Evolutionary conservation across 805 yeast genomes (phyloP).

Genomic region (Brettanomyces custersianus): DNA sequence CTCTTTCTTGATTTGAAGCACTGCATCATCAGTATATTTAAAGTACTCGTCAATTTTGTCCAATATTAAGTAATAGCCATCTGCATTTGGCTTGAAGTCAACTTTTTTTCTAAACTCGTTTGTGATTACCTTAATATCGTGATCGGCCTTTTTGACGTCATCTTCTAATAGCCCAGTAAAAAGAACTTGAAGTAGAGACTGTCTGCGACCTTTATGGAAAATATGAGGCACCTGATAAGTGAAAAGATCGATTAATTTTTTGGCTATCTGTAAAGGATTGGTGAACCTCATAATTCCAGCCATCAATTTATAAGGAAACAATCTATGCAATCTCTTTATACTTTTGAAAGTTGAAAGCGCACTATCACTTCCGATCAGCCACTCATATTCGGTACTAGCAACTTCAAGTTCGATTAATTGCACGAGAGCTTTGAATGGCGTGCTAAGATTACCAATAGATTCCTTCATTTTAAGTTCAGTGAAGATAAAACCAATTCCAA

Average conservation of each 20-base stretch:
- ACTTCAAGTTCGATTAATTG: conserved; percentile 79
- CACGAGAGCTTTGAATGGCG: conserved; percentile 57
- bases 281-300: conserved; percentile 73
- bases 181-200: conserved; percentile 63
- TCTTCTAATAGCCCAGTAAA: conserved; percentile 68
- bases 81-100: neutral
- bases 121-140: conserved; percentile 39
- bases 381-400: conserved; percentile 75
- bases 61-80: conserved; percentile 9
- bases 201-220: conserved; percentile 25
- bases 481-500: conserved; percentile 55
- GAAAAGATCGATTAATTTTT: conserved; percentile 70
- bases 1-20: conserved; percentile 23
- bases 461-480: conserved; percentile 45
- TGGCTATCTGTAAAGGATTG: conserved; percentile 79
- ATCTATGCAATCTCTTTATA: conserved; percentile 57
- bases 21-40: conserved; percentile 15
- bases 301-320: conserved; percentile 75
- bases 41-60: conserved; percentile 24
- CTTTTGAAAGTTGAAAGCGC: conserved; percentile 70
- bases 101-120: neutral
- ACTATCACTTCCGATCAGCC: conserved; percentile 73
- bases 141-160: conserved; percentile 57
- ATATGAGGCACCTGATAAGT: conserved; percentile 70
- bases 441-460: conserved; percentile 50